A percentile compares a stretch with the other conserved stretches of the same genome.
Evolutionary conservation across 2,329 filamentous ascomycete genomes (phyloP).

Genomic region (Aureobasidium mangrovei): DNA sequence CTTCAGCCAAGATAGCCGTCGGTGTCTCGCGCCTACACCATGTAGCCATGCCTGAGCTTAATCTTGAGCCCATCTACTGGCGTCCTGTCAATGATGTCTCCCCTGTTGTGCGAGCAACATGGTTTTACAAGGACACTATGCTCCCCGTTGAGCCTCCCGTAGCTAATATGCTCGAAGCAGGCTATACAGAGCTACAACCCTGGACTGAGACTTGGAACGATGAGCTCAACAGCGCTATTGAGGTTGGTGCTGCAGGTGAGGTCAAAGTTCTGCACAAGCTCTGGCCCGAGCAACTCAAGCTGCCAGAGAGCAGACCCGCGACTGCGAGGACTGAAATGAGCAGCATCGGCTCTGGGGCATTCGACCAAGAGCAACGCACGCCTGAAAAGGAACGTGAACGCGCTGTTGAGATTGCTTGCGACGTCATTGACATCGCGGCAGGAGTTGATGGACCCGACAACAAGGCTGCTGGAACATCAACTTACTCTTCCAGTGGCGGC

Average conservation of each 20-base stretch:
- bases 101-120: slow-evolving; percentile 74
- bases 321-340: slow-evolving; percentile 25
- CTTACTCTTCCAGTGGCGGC: slow-evolving; percentile 37
- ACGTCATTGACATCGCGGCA: slow-evolving; percentile 40
- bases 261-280: slow-evolving; percentile 79
- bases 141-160: slow-evolving; percentile 74
- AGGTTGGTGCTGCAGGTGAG: slow-evolving; percentile 82
- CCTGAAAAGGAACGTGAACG: slow-evolving; percentile 36
- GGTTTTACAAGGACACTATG: slow-evolving; percentile 98
- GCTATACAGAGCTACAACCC: slow-evolving; percentile 75
- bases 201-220: slow-evolving; percentile 92
- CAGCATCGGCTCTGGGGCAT: slow-evolving; percentile 2
- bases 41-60: slow-evolving; percentile 68
- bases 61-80: slow-evolving; percentile 98
- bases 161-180: slow-evolving; percentile 86
- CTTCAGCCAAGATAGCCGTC: slow-evolving; percentile 61
- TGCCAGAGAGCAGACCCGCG: slow-evolving; percentile 34
- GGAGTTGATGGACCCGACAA: slow-evolving; percentile 39
- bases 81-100: slow-evolving; percentile 84
- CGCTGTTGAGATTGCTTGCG: slow-evolving; percentile 36
- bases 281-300: slow-evolving; percentile 63
- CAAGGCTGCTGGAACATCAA: slow-evolving; percentile 37
- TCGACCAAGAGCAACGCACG: slow-evolving; percentile 29
- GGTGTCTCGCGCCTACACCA: slow-evolving; percentile 85
- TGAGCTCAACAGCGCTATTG: slow-evolving; percentile 80